Evolutionary conservation across 441 rosid species (phyloP).

Genomic region (Populus hybrid): DNA sequence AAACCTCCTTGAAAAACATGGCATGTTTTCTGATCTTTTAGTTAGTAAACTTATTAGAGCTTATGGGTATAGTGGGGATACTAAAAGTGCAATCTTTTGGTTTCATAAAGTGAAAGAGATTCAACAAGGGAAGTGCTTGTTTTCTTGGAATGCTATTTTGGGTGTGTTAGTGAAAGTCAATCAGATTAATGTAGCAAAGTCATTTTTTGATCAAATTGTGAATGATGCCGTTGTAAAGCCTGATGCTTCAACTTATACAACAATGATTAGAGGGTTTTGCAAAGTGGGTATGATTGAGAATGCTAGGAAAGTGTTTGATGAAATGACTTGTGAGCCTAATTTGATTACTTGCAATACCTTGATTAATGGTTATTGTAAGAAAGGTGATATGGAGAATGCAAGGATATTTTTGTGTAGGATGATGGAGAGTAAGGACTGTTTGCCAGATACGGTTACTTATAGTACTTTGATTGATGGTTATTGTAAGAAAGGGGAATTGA

Average conservation of each 20-base stretch:
- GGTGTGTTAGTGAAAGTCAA: slow-evolving; percentile 28
- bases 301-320: slow-evolving; percentile 42
- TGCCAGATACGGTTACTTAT: slow-evolving; percentile 61
- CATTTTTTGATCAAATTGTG: slow-evolving; percentile 27
- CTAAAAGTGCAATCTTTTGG: slow-evolving; percentile 38
- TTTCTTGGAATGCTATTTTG: slow-evolving; percentile 35
- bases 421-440: slow-evolving; percentile 48
- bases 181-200: slow-evolving; percentile 22
- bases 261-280: slow-evolving; percentile 34
- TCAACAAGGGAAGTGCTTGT: slow-evolving; percentile 26
- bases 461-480: slow-evolving; percentile 73
- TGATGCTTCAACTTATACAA: slow-evolving; percentile 35
- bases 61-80: slow-evolving; percentile 25
- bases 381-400: slow-evolving; percentile 36
- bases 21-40: slow-evolving; percentile 30
- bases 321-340: slow-evolving; percentile 36
- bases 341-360: slow-evolving; percentile 31
- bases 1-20: slow-evolving; percentile 24
- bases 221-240: slow-evolving; percentile 19
- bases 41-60: slow-evolving; percentile 33
- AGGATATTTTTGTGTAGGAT: slow-evolving; percentile 17
- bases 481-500: slow-evolving; percentile 58
- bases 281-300: slow-evolving; percentile 34
- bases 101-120: slow-evolving; percentile 27
- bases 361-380: slow-evolving; percentile 44